Percentiles rank a stretch among this genome's conserved stretches.
phyloP scores from a whole-genome alignment of 2,329 filamentous ascomycete genomes.

The Colletotrichum sp. region DNA sequence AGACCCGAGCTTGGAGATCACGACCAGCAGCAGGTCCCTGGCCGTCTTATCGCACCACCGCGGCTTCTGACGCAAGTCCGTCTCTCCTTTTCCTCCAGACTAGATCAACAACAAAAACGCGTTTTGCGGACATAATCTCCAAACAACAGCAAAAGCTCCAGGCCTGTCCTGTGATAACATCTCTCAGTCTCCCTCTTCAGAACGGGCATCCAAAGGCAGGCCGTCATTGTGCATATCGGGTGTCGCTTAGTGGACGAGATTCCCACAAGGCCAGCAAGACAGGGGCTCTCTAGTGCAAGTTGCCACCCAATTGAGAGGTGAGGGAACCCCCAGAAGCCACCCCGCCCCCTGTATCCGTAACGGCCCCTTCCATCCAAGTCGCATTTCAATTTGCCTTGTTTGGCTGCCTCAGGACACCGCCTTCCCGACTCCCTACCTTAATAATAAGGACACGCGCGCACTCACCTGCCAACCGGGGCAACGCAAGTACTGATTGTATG shows the following conservation, averaged over 20 bases:
- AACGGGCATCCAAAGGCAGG: neutral
- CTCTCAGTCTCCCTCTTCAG: neutral
- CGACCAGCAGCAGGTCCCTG: neutral
- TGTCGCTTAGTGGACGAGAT: slow-evolving; percentile 2
- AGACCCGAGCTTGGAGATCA: neutral
- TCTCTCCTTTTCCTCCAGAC: neutral
- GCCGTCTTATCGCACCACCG: neutral
- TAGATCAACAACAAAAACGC: neutral
- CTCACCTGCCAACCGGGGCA: slow-evolving; percentile 7
- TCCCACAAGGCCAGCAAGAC: slow-evolving; percentile 12
- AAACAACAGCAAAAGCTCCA: neutral
- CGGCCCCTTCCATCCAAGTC: slow-evolving; percentile 17
- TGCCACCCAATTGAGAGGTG: slow-evolving; percentile 19
- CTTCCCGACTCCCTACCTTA: neutral
- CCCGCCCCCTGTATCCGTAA: slow-evolving; percentile 21
- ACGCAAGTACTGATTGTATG: slow-evolving; percentile 7
- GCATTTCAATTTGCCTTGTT: slow-evolving; percentile 17
- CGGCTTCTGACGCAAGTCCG: neutral
- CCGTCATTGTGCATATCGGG: slow-evolving; percentile 14
- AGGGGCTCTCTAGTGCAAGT: slow-evolving; percentile 13
- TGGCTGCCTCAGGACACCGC: slow-evolving; percentile 15
- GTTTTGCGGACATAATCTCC: neutral
- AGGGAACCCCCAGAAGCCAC: slow-evolving; percentile 10
- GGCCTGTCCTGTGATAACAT: neutral
- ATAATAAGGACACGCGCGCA: slow-evolving; percentile 13